Evolutionary conservation across 768 basidiomycete species (phyloP).

Genomic region (Dioszegia hungarica): DNA sequence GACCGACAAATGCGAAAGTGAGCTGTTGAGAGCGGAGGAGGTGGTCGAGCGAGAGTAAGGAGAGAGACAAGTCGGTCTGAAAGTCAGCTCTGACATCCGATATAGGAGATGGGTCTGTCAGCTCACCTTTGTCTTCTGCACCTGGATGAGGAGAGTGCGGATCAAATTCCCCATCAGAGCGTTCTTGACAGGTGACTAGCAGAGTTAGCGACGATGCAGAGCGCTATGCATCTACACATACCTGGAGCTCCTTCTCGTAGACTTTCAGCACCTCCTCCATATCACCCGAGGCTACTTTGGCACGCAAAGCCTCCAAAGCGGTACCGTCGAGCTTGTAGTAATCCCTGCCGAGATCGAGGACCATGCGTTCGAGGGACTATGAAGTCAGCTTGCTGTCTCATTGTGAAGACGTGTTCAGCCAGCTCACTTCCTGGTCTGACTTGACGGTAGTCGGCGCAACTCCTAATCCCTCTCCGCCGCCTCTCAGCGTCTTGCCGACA

Average conservation of each 20-base stretch:
- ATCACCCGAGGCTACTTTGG: slow-evolving; percentile 70
- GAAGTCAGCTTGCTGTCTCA: not conserved
- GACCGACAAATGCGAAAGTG: slow-evolving; percentile 94
- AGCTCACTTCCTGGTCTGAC: slow-evolving; percentile 72
- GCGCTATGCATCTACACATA: slow-evolving; percentile 14
- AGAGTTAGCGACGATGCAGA: not conserved
- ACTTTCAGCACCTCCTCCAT: slow-evolving; percentile 77
- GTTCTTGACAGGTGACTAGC: slow-evolving; percentile 66
- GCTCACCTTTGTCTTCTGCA: slow-evolving; percentile 92
- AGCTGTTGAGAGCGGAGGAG: slow-evolving; percentile 88
- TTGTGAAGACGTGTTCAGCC: too few relatives aligned
- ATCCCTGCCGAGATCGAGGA: slow-evolving; percentile 74
- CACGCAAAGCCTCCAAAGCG: slow-evolving; percentile 64
- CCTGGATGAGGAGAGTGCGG: slow-evolving; percentile 79
- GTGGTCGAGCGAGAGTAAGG: slow-evolving; percentile 84
- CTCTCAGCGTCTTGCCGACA: slow-evolving; percentile 74
- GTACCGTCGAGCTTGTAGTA: slow-evolving; percentile 62
- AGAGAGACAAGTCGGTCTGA: slow-evolving; percentile 87
- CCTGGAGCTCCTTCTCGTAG: slow-evolving; percentile 87
- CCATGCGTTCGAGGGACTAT: slow-evolving; percentile 90
- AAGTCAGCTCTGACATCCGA: not conserved
- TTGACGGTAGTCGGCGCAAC: slow-evolving; percentile 74
- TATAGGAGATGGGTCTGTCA: not conserved
- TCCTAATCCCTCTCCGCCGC: slow-evolving; percentile 66
- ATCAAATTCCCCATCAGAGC: slow-evolving; percentile 74